A percentile compares a stretch with the other conserved stretches of the same genome.
phyloP scores from a whole-genome alignment of 257 asterid species.

The Lithospermum erythrorhizon region DNA sequence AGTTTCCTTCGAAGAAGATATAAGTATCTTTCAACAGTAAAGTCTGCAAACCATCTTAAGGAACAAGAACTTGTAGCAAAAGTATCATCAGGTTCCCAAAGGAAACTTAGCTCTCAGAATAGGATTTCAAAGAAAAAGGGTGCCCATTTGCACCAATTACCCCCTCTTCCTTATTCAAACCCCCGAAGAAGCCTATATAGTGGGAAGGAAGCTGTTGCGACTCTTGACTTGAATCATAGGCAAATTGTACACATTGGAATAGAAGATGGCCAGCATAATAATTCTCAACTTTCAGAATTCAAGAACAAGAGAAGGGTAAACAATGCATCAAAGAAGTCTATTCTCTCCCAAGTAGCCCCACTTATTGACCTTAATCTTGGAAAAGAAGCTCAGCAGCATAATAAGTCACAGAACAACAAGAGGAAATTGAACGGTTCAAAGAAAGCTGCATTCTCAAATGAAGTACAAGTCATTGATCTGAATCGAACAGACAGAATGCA shows the following conservation, averaged over 20 bases:
- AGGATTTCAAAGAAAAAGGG: slow-evolving; percentile 19
- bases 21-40: slow-evolving; percentile 33
- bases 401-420: slow-evolving; percentile 14
- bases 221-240: slow-evolving; percentile 20
- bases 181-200: slow-evolving; percentile 24
- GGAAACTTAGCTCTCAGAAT: slow-evolving; percentile 19
- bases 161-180: slow-evolving; percentile 26
- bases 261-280: slow-evolving; percentile 13
- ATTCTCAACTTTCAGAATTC: not conserved
- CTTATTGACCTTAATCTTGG: slow-evolving; percentile 21
- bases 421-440: slow-evolving; percentile 26
- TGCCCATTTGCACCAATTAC: slow-evolving; percentile 22
- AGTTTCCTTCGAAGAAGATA: slow-evolving; percentile 54
- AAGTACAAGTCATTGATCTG: slow-evolving; percentile 16
- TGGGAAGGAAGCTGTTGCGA: slow-evolving; percentile 19
- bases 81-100: slow-evolving; percentile 15
- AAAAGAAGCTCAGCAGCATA: slow-evolving; percentile 17
- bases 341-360: slow-evolving; percentile 1
- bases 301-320: slow-evolving; percentile 28
- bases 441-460: slow-evolving; percentile 12
- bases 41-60: slow-evolving; percentile 15
- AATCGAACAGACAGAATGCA: slow-evolving; percentile 29
- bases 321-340: slow-evolving; percentile 17
- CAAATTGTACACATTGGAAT: slow-evolving; percentile 16
- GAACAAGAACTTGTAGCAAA: slow-evolving; percentile 19